Percentiles rank a stretch among this genome's conserved stretches.
Evolutionary conservation across 106 monocot genomes (phyloP).

Genomic region (Xerophyta viscosa): DNA sequence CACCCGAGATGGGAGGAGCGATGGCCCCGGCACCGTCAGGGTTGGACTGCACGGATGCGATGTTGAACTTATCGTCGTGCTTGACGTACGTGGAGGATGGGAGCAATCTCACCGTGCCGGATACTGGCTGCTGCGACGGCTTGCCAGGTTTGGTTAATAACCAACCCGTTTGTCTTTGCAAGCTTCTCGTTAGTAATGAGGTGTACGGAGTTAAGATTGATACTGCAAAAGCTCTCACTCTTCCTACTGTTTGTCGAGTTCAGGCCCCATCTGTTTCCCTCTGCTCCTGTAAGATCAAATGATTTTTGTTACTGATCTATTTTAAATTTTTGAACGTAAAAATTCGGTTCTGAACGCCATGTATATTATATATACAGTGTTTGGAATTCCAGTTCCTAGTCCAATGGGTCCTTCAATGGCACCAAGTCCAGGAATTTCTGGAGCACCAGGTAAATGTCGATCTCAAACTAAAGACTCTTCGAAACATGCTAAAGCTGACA

Average conservation of each 20-base stretch:
- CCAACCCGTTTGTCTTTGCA: constrained; percentile 36
- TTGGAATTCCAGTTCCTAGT: constrained; percentile 3
- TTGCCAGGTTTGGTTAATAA: constrained; percentile 19
- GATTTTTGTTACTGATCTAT: too few species aligned
- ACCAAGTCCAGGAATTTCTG: neutral
- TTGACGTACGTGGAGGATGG: constrained; percentile 35
- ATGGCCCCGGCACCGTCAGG: neutral
- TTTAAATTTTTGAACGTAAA: too few species aligned
- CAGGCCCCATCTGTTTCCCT: constrained; percentile 26
- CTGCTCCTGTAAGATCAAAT: constrained; percentile 36
- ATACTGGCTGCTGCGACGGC: constrained; percentile 41
- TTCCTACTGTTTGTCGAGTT: constrained; percentile 36
- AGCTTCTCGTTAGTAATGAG: constrained; percentile 18
- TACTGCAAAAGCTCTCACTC: constrained; percentile 23
- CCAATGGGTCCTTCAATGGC: constrained; percentile 1
- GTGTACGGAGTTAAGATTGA: constrained; percentile 35
- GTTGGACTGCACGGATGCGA: constrained; percentile 11
- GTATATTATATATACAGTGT: neutral
- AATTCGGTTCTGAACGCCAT: neutral
- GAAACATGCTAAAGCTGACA: too few species aligned
- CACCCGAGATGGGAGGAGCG: too few species aligned
- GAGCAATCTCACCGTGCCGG: constrained; percentile 36
- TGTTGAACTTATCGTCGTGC: constrained; percentile 33
- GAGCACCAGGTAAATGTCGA: neutral
- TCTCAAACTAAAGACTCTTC: neutral